Base-by-base conservation (phyloP, 805 yeast genomes). In the Pichia nanzhaoensis region DNA sequence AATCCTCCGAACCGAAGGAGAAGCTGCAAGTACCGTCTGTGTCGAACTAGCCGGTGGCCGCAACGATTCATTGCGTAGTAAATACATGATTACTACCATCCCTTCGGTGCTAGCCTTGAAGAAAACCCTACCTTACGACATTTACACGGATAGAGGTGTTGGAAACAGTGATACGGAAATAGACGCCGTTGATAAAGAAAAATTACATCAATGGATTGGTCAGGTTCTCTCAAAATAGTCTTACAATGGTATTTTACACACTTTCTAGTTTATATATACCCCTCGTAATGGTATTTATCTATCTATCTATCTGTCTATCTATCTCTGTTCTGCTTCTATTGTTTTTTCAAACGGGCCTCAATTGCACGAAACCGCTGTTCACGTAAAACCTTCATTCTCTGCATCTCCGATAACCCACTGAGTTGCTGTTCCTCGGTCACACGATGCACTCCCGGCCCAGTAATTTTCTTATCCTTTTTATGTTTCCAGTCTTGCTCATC, bases 321-420 rank as follows among this genome's bases (percentile, higher is more conserved):
- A n/a, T n/a, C n/a, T n/a, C n/a, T n/a, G n/a, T n/a, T 30, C 19
- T 37, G 13, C 34, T 27, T 41, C 17, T 40, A 18, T 24, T 39
- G 43, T 21, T 55, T 64, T 44, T 67, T 71, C 56, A 86, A 55
- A 54, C 99, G 72, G 0, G 91, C 95, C 61, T 93, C 98, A 0
- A 95, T 97, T 0, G 99, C 99, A 45, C 98, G 74, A 1, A 97
- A 97, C 44, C 98, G 72, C 57, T 90, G 90, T 56, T 93, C 99
- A 49, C 99, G 77, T 84, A 90, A 89, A 18, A 93, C 66, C 55
- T 81, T 75, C 73, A 74, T 71, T 55, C 78, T 74, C 52, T 90
- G 96, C 21, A 80, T 87, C 1, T 81, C 88, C 7, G 79, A 73
- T 44, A 91, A 68, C 0, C 89, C 81, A 37, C 75, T 72, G 44